Percentiles rank a stretch among this genome's conserved stretches.
Evolutionary conservation across 805 yeast genomes (phyloP).

Genomic region (Suhomyces kilbournensis): DNA sequence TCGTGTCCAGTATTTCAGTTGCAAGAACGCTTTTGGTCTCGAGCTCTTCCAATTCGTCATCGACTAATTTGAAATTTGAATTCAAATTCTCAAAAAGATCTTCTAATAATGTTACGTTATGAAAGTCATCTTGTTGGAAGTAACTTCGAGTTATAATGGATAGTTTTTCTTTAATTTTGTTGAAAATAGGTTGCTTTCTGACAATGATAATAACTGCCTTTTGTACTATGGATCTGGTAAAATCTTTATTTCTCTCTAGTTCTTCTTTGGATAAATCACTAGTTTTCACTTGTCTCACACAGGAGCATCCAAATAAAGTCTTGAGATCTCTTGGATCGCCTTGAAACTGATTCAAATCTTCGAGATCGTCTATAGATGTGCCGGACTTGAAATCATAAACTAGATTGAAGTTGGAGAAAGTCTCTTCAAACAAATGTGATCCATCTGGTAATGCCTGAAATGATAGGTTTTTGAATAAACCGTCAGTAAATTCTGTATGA

Average conservation of each 20-base stretch:
- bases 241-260: slow-evolving; percentile 51
- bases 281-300: slow-evolving; percentile 78
- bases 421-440: slow-evolving; percentile 88
- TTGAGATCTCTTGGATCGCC: slow-evolving; percentile 42
- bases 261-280: slow-evolving; percentile 50
- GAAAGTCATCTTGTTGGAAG: slow-evolving; percentile 76
- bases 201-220: slow-evolving; percentile 87
- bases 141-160: slow-evolving; percentile 85
- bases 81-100: slow-evolving; percentile 67
- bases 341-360: slow-evolving; percentile 29
- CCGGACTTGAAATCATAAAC: slow-evolving; percentile 58
- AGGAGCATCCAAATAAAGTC: slow-evolving; percentile 92
- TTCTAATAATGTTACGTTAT: slow-evolving; percentile 64
- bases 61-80: slow-evolving; percentile 20
- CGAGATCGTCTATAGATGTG: slow-evolving; percentile 44
- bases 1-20: slow-evolving; percentile 13
- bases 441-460: slow-evolving; percentile 97
- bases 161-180: slow-evolving; percentile 84
- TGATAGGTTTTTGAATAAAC: slow-evolving; percentile 81
- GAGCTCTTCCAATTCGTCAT: slow-evolving; percentile 16
- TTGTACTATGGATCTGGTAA: slow-evolving; percentile 85
- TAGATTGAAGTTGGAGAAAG: slow-evolving; percentile 85
- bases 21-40: neutral
- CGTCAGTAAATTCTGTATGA: slow-evolving; percentile 26
- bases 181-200: slow-evolving; percentile 75